Percentiles rank a stretch among this genome's conserved stretches.
Conservation (phyloP, 2,329 filamentous ascomycete genomes). For the Neofusicoccum laricinum region DNA sequence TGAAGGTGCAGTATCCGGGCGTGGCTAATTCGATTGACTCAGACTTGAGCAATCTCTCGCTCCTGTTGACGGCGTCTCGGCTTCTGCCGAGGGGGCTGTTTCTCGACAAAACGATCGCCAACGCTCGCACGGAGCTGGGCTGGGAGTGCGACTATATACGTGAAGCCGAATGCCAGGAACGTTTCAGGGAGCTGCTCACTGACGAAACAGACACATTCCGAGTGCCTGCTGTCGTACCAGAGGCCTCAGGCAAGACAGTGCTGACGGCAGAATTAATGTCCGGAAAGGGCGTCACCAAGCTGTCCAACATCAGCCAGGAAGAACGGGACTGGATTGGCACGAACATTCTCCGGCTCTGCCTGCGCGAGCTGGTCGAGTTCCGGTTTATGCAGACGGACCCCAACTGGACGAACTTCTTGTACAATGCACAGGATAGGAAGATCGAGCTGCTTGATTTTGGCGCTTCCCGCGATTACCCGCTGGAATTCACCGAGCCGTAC, state of each 20-base stretch:
- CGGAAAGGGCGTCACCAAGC: conserved; percentile 80
- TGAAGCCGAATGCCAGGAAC: conserved; percentile 76
- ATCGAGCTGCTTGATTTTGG: conserved; percentile 96
- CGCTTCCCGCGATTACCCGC: conserved; percentile 81
- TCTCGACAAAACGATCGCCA: conserved; percentile 95
- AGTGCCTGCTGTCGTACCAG: conserved; percentile 72
- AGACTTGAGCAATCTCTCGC: conserved; percentile 86
- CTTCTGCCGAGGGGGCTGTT: conserved; percentile 89
- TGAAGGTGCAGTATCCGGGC: conserved; percentile 97
- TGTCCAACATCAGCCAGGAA: conserved; percentile 70
- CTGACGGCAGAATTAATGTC: conserved; percentile 91
- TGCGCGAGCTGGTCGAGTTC: conserved; percentile 92
- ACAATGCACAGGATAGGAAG: conserved; percentile 67
- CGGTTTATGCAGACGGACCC: conserved; percentile 98
- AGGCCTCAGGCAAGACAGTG: conserved; percentile 82
- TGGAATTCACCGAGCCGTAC: conserved; percentile 76
- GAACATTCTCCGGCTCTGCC: conserved; percentile 84
- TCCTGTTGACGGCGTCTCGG: conserved; percentile 85
- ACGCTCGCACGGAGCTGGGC: conserved; percentile 83
- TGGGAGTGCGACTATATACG: conserved; percentile 97
- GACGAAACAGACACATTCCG: conserved; percentile 71
- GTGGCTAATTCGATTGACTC: conserved; percentile 96
- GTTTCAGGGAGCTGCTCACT: conserved; percentile 75
- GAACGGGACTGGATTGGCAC: conserved; percentile 96
- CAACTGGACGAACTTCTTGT: conserved; percentile 99